Percentiles rank a stretch among this genome's conserved stretches.
Conservation (phyloP, 1,284 basidiomycete genomes). For the Kwoniella shivajii region DNA sequence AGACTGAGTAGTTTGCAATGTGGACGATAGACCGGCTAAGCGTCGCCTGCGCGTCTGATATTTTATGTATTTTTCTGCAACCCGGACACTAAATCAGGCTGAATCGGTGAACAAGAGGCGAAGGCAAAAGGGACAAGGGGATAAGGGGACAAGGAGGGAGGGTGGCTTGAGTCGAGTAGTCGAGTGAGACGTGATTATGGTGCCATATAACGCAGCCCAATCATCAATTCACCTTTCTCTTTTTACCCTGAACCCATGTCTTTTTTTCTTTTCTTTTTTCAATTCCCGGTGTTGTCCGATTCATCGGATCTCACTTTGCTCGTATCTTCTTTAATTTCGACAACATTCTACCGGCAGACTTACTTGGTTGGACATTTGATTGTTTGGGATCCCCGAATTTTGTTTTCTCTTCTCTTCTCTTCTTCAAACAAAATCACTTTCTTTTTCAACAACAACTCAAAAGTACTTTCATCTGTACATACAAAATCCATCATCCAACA, state of each 20-base stretch:
- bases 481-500: constrained; percentile 8
- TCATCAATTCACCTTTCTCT: neutral
- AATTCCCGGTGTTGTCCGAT: neutral
- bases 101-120: neutral
- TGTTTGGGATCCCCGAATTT: no score
- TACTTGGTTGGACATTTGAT: neutral
- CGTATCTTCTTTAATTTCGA: neutral
- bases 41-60: no score
- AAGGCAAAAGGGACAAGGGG: neutral
- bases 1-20: no score
- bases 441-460: no score
- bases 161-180: no score
- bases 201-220: neutral
- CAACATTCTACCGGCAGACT: constrained; percentile 3
- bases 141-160: no score
- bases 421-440: constrained; percentile 5
- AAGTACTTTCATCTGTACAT: no score
- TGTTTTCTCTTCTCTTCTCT: constrained; percentile 8
- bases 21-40: no score
- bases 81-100: neutral
- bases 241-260: neutral
- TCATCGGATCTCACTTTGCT: neutral
- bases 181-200: no score
- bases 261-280: neutral
- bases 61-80: no score